These are phyloP conservation scores for Ascochyta fabae DNA, from an alignment of 2,329 filamentous ascomycete species.

Conservation along the genomic window DNA sequence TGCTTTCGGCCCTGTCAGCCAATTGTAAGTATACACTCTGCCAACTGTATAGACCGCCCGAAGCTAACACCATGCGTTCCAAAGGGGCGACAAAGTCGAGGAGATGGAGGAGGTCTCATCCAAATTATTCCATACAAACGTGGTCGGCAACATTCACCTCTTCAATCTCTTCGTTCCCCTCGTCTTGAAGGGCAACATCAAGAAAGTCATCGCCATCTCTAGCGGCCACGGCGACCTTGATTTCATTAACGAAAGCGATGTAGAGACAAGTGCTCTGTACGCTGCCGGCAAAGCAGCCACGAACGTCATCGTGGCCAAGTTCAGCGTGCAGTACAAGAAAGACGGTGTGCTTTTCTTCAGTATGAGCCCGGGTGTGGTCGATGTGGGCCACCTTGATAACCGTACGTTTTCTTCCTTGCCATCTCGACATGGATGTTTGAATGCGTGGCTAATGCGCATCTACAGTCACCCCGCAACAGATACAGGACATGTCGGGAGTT, in stretches of 20 bases:
- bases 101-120: constrained; percentile 37
- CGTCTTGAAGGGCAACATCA: constrained; percentile 56
- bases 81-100: constrained; percentile 45
- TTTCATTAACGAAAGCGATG: constrained; percentile 46
- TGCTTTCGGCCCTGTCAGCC: constrained; percentile 43
- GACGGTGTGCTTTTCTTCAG: constrained; percentile 61
- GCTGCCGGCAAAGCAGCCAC: constrained; percentile 59
- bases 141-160: constrained; percentile 60
- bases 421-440: no score
- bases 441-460: not conserved
- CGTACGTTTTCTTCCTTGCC: no score
- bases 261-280: constrained; percentile 53
- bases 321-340: constrained; percentile 51
- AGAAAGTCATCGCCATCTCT: constrained; percentile 63
- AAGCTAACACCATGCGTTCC: not conserved
- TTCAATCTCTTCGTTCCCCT: constrained; percentile 62
- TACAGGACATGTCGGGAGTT: constrained; percentile 34
- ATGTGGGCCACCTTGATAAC: constrained; percentile 43
- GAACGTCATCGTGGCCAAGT: constrained; percentile 61
- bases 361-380: constrained; percentile 61
- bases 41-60: not conserved
- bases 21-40: constrained; percentile 44
- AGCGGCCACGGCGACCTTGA: constrained; percentile 57
- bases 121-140: constrained; percentile 55
- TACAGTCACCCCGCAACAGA: constrained; percentile 27